Conservation (phyloP, 257 asterid genomes). For the Nicotiana knightiana region DNA sequence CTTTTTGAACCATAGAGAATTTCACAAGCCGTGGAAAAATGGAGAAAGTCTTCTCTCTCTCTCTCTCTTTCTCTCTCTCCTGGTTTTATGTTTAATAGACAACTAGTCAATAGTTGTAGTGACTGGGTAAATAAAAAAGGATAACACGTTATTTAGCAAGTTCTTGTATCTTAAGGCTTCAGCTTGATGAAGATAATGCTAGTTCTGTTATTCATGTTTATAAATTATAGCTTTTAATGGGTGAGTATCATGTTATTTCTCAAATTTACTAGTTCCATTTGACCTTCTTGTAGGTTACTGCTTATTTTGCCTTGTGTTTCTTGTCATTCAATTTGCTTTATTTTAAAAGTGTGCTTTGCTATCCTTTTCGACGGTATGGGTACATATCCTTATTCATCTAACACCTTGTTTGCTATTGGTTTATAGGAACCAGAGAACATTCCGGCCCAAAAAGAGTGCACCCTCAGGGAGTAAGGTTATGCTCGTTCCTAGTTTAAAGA, state of each 20-base stretch:
- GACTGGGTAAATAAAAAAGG: background rate
- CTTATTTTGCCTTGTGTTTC: background rate
- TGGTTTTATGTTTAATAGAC: background rate
- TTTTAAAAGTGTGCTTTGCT: background rate
- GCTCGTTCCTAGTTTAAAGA: conserved; percentile 12
- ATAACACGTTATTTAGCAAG: background rate
- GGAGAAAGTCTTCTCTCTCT: background rate
- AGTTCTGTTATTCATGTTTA: background rate
- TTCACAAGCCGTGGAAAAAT: background rate
- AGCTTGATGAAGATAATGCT: background rate
- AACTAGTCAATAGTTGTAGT: background rate
- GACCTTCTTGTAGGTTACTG: background rate
- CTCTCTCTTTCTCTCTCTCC: background rate
- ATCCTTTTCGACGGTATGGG: background rate
- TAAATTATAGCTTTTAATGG: background rate
- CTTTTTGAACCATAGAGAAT: background rate
- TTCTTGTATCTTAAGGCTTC: background rate
- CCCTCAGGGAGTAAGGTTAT: conserved; percentile 95
- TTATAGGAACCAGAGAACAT: conserved; percentile 83
- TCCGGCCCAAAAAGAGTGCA: conserved; percentile 93
- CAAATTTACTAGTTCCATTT: background rate
- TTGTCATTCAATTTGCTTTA: background rate
- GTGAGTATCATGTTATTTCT: background rate
- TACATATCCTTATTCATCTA: background rate
- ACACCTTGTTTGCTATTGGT: conserved; percentile 19